phyloP scores from a whole-genome alignment of 805 yeast genomes.

The Millerozyma miso region DNA sequence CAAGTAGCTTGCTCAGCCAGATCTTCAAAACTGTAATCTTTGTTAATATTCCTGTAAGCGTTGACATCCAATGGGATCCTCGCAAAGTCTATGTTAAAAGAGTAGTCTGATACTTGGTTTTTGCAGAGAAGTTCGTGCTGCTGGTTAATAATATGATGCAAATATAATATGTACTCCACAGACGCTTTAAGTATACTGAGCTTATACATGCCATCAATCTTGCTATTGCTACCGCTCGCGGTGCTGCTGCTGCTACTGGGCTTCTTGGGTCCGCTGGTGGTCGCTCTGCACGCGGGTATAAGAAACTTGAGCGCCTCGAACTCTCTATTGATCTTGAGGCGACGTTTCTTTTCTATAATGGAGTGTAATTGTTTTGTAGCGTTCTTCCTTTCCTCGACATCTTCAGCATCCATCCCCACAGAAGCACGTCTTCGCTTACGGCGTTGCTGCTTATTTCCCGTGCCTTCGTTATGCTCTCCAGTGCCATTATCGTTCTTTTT shows the following conservation, averaged over 20 bases:
- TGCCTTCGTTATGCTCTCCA: slow-evolving; percentile 1
- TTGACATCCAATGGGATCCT: slow-evolving; percentile 56
- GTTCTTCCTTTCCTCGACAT: slow-evolving; percentile 36
- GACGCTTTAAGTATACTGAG: slow-evolving; percentile 77
- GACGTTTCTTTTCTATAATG: slow-evolving; percentile 72
- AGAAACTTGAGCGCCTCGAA: slow-evolving; percentile 74
- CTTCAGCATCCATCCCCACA: slow-evolving; percentile 35
- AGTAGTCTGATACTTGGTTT: slow-evolving; percentile 11
- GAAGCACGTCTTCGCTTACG: slow-evolving; percentile 40
- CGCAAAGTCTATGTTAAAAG: slow-evolving; percentile 46
- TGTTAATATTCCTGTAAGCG: slow-evolving; percentile 54
- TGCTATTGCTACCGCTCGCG: slow-evolving; percentile 24
- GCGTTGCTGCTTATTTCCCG: slow-evolving; percentile 6
- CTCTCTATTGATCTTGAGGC: slow-evolving; percentile 77
- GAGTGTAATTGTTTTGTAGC: slow-evolving; percentile 56
- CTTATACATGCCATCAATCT: slow-evolving; percentile 69
- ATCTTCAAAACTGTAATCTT: slow-evolving; percentile 48
- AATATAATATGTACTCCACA: slow-evolving; percentile 71
- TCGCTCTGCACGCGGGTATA: slow-evolving; percentile 72
- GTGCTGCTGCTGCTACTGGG: slow-evolving; percentile 5
- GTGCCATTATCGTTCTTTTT: slow-evolving; percentile 5
- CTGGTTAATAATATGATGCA: slow-evolving; percentile 54
- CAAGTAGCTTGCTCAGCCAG: slow-evolving; percentile 8
- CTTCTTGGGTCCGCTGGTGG: slow-evolving; percentile 11
- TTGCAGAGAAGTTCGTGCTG: slow-evolving; percentile 39